phyloP scores from a whole-genome alignment of 257 asterid species.

The Schizonepeta tenuifolia region DNA sequence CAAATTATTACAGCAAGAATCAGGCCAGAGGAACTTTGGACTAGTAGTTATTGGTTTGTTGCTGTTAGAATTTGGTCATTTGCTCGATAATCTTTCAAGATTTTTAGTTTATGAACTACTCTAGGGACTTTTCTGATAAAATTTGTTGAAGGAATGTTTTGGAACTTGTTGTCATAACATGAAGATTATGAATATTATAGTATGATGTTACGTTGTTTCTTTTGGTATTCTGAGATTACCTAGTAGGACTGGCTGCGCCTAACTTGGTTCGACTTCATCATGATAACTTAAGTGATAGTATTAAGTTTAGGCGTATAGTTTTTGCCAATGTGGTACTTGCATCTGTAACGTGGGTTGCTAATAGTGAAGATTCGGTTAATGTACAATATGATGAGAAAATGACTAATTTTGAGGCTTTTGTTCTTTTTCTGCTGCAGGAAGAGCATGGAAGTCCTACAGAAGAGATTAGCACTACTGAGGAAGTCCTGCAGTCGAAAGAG shows the following conservation, averaged over 20 bases:
- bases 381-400: background rate
- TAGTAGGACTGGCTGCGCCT: background rate
- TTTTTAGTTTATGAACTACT: constrained; percentile 9
- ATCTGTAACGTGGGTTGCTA: background rate
- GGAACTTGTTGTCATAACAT: background rate
- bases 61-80: background rate
- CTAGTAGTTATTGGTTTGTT: background rate
- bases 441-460: constrained; percentile 36
- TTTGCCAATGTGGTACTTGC: background rate
- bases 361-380: background rate
- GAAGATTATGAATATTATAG: background rate
- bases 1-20: background rate
- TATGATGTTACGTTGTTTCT: background rate
- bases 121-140: background rate
- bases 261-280: background rate
- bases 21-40: no score
- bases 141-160: background rate
- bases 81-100: background rate
- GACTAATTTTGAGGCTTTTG: background rate
- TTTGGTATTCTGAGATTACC: background rate
- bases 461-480: constrained; percentile 36
- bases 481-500: constrained; percentile 41
- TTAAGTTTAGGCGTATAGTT: background rate
- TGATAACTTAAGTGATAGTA: background rate
- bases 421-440: constrained; percentile 45